phyloP scores from a whole-genome alignment of 441 rosid species.

The Brassica hybrid region DNA sequence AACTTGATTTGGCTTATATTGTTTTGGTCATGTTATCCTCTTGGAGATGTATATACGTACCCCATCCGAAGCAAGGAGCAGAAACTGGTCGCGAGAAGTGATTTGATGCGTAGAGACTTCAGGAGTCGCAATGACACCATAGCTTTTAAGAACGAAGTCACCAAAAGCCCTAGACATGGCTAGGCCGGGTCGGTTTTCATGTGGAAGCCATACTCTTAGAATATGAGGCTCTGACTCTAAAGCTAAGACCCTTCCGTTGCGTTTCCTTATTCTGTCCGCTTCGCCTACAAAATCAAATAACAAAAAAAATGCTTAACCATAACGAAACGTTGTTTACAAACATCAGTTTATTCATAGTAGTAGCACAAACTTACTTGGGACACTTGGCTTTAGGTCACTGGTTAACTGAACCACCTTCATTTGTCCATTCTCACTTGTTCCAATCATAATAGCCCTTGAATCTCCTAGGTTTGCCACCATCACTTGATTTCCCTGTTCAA shows the following conservation, averaged over 20 bases:
- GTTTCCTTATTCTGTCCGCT: conserved; percentile 73
- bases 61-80: conserved; percentile 87
- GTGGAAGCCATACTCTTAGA: conserved; percentile 81
- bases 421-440: conserved; percentile 49
- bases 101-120: conserved; percentile 63
- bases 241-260: conserved; percentile 73
- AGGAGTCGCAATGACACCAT: conserved; percentile 75
- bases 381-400: conserved; percentile 76
- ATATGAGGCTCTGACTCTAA: conserved; percentile 76
- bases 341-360: background rate
- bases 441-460: conserved; percentile 80
- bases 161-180: conserved; percentile 95
- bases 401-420: conserved; percentile 64
- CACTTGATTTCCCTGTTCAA: conserved; percentile 67
- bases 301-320: conserved; percentile 13
- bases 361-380: conserved; percentile 57
- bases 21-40: background rate
- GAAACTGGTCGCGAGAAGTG: conserved; percentile 56
- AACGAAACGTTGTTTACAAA: background rate
- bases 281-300: conserved; percentile 55
- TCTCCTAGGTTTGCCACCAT: conserved; percentile 89
- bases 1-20: background rate
- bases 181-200: conserved; percentile 72
- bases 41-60: conserved; percentile 41
- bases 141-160: conserved; percentile 68